A percentile compares a stretch with the other conserved stretches of the same genome.
Conservation (phyloP, 192 early-diverging fungal genomes). For the Ramicandelaber brevisporus region DNA sequence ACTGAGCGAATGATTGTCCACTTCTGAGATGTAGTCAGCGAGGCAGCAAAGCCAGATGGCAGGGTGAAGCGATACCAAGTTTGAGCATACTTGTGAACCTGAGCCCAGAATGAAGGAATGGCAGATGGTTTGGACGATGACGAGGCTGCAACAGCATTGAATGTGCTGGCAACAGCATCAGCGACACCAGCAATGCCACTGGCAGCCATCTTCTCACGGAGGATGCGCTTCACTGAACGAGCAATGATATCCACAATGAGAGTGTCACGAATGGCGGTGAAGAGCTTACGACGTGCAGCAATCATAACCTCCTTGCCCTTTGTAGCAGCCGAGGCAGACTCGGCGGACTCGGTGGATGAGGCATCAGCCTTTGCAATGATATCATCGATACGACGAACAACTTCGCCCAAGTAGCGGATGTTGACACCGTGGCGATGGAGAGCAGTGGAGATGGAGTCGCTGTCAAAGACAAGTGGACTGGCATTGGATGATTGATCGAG, state of each 20-base stretch:
- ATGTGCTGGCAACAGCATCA: slow-evolving; percentile 41
- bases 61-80: slow-evolving; percentile 63
- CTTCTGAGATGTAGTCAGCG: slow-evolving; percentile 19
- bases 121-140: slow-evolving; percentile 10
- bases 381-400: slow-evolving; percentile 34
- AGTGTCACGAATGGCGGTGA: slow-evolving; percentile 19
- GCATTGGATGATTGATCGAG: slow-evolving; percentile 32
- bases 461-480: slow-evolving; percentile 45
- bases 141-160: slow-evolving; percentile 24
- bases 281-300: too few relatives aligned
- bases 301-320: too few relatives aligned
- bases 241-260: slow-evolving; percentile 70
- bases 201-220: slow-evolving; percentile 33
- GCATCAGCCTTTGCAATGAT: slow-evolving; percentile 10
- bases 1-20: slow-evolving; percentile 55
- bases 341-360: slow-evolving; percentile 1
- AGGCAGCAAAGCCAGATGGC: slow-evolving; percentile 19
- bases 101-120: slow-evolving; percentile 18
- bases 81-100: slow-evolving; percentile 36
- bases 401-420: slow-evolving; percentile 80
- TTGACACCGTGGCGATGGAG: slow-evolving; percentile 93
- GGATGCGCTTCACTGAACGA: slow-evolving; percentile 61
- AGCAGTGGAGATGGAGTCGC: slow-evolving; percentile 39
- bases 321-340: slow-evolving; percentile 1
- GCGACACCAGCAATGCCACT: slow-evolving; percentile 54